Base-by-base conservation (phyloP, 2,329 filamentous ascomycete species). In the Apiospora phragmitis region DNA sequence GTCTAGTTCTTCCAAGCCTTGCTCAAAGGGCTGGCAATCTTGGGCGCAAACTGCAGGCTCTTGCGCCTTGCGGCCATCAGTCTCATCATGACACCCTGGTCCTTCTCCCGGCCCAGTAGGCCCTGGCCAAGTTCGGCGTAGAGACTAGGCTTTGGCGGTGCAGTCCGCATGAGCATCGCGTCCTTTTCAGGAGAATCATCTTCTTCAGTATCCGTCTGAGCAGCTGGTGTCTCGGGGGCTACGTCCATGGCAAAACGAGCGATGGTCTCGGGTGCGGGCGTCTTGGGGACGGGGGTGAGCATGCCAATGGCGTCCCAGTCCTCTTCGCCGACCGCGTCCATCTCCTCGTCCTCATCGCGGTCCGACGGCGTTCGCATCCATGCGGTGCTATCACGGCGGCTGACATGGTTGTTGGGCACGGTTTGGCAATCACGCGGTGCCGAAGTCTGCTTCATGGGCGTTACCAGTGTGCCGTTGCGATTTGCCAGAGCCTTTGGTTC, bases 21-120 rank as follows among this genome's bases (percentile, higher is more conserved):
- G 35, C 89, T 87, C 75, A 95, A 82, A 2, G 93, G 93, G 79
- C 93, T 95, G 24, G 88, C 91, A 71, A 94, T 83, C 81, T 92
- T 92, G 41, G 93, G 93, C 42, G 92, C 92, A 83, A 91, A 94
- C 77, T 93, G 92, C 80, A 94, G 79, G 77, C 92, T 95, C 87
- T 93, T 94, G 72, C 93, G 86, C 72, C 92, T 86, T 0, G 92
- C 92, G 14, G 91, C 90, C 85, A 93, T 89, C 72, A 95, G 82
- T 66, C 90, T 85, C 80, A 89, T 85, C 72, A 90, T 82, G 70
- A 92, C 84, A 26, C 83, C 83, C 75, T 88, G 83, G 75, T 91
- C 87, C 80, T 88, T 88, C 68, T 87, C 83, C 67, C 80, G 81
- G 70, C 80, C 81, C 70, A 90, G 77, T 5, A 88, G 79, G 0